These are phyloP conservation scores for Lachnellula suecica DNA, from an alignment of 2,329 filamentous ascomycete genomes.

Conservation along the genomic window DNA sequence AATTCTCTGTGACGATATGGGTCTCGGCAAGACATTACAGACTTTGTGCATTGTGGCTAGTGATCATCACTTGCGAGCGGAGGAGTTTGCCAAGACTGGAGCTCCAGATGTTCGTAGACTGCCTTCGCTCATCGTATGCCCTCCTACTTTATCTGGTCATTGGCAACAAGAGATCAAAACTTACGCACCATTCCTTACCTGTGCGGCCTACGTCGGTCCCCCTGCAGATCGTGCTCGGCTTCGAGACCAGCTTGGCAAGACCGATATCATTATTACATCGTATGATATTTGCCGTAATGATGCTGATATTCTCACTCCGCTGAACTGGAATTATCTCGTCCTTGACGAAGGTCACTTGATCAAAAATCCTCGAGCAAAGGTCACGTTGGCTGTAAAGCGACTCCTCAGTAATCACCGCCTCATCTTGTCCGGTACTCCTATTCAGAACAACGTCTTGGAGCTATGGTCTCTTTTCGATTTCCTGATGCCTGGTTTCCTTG, in stretches of 20 bases:
- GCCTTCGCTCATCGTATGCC: conserved; percentile 92
- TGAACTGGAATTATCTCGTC: conserved; percentile 97
- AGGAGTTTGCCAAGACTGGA: conserved; percentile 83
- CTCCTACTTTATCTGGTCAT: conserved; percentile 92
- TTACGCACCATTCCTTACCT: conserved; percentile 90
- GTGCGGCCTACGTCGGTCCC: conserved; percentile 87
- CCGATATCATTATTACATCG: conserved; percentile 94
- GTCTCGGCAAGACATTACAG: conserved; percentile 94
- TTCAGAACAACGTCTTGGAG: conserved; percentile 96
- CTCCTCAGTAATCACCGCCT: conserved; percentile 89
- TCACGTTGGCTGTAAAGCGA: conserved; percentile 87
- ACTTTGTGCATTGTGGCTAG: conserved; percentile 97
- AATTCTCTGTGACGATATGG: conserved; percentile 99
- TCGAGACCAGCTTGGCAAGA: conserved; percentile 67
- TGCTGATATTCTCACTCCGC: conserved; percentile 75
- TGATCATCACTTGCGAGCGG: conserved; percentile 89
- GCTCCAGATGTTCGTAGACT: conserved; percentile 75
- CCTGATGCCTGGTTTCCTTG: conserved; percentile 96
- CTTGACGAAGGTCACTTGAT: conserved; percentile 97
- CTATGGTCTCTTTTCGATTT: conserved; percentile 99
- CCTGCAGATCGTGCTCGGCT: conserved; percentile 76
- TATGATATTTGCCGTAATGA: conserved; percentile 99
- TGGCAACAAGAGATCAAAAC: conserved; percentile 98
- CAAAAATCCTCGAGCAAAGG: conserved; percentile 98
- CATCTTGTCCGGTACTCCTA: conserved; percentile 94